Conservation (phyloP, 768 basidiomycete genomes). For the Boletus vermiculosoides region DNA sequence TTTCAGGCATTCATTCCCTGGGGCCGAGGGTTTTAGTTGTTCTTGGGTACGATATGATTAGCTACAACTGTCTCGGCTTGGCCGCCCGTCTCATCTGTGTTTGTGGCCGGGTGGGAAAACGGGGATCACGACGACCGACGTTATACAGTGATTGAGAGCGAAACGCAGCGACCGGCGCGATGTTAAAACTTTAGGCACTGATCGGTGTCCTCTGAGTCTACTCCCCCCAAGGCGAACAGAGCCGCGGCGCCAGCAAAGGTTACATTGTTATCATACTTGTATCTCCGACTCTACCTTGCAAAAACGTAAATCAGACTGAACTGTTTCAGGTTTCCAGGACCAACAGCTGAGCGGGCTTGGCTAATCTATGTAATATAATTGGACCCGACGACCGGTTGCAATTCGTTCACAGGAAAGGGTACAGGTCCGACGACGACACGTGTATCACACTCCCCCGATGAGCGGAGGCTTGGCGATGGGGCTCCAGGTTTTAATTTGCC, state of each 20-base stretch:
- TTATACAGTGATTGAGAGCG: background rate
- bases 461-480: slow-evolving; percentile 8
- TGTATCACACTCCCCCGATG: background rate
- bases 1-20: slow-evolving; percentile 17
- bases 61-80: background rate
- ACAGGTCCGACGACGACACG: background rate
- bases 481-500: background rate
- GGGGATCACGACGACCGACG: slow-evolving; percentile 2
- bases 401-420: background rate
- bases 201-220: background rate
- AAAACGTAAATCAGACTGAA: slow-evolving; percentile 23
- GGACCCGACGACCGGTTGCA: background rate
- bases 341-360: background rate
- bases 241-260: background rate
- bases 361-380: background rate
- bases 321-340: slow-evolving; percentile 7
- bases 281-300: background rate
- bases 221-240: background rate
- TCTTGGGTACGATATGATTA: slow-evolving; percentile 15
- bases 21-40: slow-evolving; percentile 25
- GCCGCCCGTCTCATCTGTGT: background rate
- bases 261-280: background rate
- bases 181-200: background rate
- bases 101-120: slow-evolving; percentile 10
- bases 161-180: background rate